Percentiles rank a stretch among this genome's conserved stretches.
These are phyloP conservation scores for Lavandula angustifolia DNA, from an alignment of 257 asterid species.

Conservation along the genomic window DNA sequence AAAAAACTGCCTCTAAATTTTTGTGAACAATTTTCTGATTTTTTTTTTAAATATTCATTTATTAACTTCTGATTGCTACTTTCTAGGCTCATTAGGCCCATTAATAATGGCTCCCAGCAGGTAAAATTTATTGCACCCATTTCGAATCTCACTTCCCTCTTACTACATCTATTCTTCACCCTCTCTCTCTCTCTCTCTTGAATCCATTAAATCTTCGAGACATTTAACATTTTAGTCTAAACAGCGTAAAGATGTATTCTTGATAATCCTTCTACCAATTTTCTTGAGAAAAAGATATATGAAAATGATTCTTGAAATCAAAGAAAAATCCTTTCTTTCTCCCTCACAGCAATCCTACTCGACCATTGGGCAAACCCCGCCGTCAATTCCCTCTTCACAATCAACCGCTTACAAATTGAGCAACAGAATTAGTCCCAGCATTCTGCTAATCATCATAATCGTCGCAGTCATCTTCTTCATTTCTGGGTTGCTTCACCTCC, in stretches of 20 bases:
- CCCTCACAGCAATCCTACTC: conserved; percentile 45
- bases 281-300: conserved; percentile 24
- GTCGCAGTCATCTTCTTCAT: conserved; percentile 76
- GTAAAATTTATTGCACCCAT: conserved; percentile 39
- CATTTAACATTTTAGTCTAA: conserved; percentile 27
- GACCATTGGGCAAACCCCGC: conserved; percentile 38
- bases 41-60: not conserved
- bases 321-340: conserved; percentile 41
- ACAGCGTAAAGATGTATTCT: conserved; percentile 37
- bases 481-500: conserved; percentile 76
- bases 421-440: conserved; percentile 63
- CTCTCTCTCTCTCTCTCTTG: conserved; percentile 13
- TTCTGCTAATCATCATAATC: conserved; percentile 62
- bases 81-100: conserved; percentile 28
- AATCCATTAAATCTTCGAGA: not conserved
- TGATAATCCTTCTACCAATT: conserved; percentile 23
- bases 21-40: conserved; percentile 28
- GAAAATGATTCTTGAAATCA: conserved; percentile 39
- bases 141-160: conserved; percentile 39
- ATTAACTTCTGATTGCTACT: conserved; percentile 29
- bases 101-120: conserved; percentile 35
- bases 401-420: conserved; percentile 45
- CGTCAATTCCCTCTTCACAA: conserved; percentile 33
- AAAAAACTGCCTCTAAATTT: conserved; percentile 35
- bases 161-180: not conserved